A percentile compares a stretch with the other conserved stretches of the same genome.
phyloP scores from a whole-genome alignment of 306 rosid species.

The Sicyos edulis region DNA sequence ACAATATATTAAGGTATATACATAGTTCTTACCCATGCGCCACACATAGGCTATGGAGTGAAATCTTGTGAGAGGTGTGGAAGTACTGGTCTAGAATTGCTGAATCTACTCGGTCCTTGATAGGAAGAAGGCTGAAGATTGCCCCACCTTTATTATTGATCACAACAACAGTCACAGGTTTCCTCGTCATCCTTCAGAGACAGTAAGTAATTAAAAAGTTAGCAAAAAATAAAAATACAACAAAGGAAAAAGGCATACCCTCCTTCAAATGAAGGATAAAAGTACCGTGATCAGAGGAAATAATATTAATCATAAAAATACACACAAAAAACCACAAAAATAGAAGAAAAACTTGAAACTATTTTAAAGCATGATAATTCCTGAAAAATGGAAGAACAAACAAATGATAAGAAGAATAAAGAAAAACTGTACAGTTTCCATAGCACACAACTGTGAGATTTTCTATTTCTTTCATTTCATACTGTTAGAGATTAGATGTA shows the following conservation, averaged over 20 bases:
- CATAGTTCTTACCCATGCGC: constrained; percentile 67
- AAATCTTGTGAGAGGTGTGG: constrained; percentile 74
- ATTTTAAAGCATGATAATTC: constrained; percentile 1
- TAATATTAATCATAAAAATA: not conserved
- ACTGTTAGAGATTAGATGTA: too few relatives aligned
- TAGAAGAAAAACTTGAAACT: not conserved
- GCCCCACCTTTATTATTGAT: constrained; percentile 93
- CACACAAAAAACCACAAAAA: not conserved
- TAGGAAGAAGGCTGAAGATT: constrained; percentile 82
- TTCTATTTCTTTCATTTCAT: constrained; percentile 19
- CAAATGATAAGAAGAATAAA: not conserved
- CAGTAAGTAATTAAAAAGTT: constrained; percentile 6
- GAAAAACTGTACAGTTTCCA: constrained; percentile 9
- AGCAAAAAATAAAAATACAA: constrained; percentile 6
- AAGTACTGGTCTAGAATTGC: constrained; percentile 56
- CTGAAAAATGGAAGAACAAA: not conserved
- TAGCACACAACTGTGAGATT: constrained; percentile 23
- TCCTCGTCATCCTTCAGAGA: constrained; percentile 60
- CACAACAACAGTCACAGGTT: constrained; percentile 78
- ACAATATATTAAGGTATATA: not conserved
- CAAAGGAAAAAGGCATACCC: not conserved
- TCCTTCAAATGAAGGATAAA: not conserved
- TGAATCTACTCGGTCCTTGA: constrained; percentile 59
- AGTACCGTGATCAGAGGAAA: not conserved
- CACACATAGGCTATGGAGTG: constrained; percentile 50